phyloP scores from a whole-genome alignment of 2,329 filamentous ascomycete genomes.

The Davidsoniella eucalypti region DNA sequence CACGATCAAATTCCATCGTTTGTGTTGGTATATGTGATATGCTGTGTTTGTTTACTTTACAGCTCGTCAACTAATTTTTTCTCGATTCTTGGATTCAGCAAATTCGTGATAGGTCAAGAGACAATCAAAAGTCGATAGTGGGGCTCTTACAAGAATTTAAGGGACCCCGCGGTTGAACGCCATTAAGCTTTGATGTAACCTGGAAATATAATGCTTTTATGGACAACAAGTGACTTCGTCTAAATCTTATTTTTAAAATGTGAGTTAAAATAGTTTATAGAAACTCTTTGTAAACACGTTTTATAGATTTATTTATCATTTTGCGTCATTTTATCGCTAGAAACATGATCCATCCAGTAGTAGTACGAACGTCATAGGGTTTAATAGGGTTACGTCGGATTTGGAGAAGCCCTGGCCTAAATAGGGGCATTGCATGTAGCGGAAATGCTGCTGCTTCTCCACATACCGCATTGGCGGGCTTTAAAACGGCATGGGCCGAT shows the following conservation, averaged over 20 bases:
- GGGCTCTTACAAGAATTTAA: constrained; percentile 9
- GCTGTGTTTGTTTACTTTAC: background rate
- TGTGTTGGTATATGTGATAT: background rate
- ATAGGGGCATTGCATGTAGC: constrained; percentile 2
- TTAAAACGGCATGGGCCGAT: constrained; percentile 1
- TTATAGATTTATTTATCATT: too few relatives aligned
- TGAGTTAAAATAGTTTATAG: too few relatives aligned
- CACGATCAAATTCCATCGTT: constrained; percentile 61
- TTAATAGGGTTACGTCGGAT: background rate
- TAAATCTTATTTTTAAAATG: too few relatives aligned
- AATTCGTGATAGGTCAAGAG: constrained; percentile 7
- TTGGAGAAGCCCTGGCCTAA: constrained; percentile 6
- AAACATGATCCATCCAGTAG: too few relatives aligned
- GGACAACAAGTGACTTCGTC: too few relatives aligned
- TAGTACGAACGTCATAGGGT: too few relatives aligned
- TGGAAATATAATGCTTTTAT: too few relatives aligned
- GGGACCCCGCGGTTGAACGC: constrained; percentile 3
- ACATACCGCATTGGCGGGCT: background rate
- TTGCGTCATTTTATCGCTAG: too few relatives aligned
- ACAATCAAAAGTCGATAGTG: constrained; percentile 11
- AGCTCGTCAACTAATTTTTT: background rate
- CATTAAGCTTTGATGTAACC: background rate
- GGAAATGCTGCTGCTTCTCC: constrained; percentile 3
- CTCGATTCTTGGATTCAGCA: background rate
- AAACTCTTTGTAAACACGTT: too few relatives aligned